Base-by-base conservation (phyloP, 1,284 basidiomycete species). In the Ceratobasidium sp. region DNA sequence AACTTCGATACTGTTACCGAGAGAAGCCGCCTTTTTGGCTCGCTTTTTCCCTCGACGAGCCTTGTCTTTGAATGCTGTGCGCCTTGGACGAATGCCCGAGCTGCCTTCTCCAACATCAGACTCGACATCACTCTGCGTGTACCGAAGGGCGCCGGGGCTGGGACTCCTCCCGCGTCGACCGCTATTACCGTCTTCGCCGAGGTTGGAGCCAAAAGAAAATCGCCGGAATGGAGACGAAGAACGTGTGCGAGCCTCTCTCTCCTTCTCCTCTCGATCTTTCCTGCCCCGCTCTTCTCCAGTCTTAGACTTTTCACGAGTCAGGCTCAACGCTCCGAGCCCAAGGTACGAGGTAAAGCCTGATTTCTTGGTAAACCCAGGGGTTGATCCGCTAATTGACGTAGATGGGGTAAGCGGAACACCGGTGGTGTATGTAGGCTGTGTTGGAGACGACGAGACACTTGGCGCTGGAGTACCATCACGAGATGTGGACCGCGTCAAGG, bases 111-210 rank as follows among this genome's bases (percentile, higher is more conserved):
- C 89, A 12, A 84, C 85, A 79, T 90, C 89, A 20, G 91, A 88
- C 80, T 95, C 93, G 70, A 86, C 89, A 81, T 94, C 94, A 10
- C 92, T 93, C 33, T 92, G 87, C 53, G 87, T 88, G 68, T 92
- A 90, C 26, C 91, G 91, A 77, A 96, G 88, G 0, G 94, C 91
- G 63, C 91, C 89, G 23, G 94, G 92, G 13, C 90, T 89, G 0
- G 94, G 94, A 18, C 69, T 73, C 7, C 55, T 78, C 33, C 72
- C 66, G 10, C 79, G 55, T 20, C 70, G 64, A 13, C 60, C 53
- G n/a, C 28, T 39, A 42, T 60, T 61, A 9, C 55, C 53, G 9
- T 60, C 51, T 23, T 76, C 64, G 51, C 69, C 51, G 23, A 68
- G 67, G n/a, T 79, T 77, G 23, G 77, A 33, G 20, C 69, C 66